Evolutionary conservation across 345 rosid genomes (phyloP).

Genomic region (Rhodomyrtus tomentosa): DNA sequence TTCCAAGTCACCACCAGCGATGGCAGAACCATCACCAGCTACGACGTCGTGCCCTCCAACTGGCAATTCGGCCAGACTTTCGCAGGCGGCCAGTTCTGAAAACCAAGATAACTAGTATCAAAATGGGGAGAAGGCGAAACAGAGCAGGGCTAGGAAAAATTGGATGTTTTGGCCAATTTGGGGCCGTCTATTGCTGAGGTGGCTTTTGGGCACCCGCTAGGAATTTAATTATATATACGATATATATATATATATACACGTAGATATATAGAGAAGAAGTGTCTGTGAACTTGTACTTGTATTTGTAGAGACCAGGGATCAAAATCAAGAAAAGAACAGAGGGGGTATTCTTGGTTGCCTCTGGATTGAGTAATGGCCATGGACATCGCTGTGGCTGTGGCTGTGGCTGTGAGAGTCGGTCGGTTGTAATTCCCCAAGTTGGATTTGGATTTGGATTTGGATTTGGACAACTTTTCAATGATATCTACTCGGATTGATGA

Average conservation of each 20-base stretch:
- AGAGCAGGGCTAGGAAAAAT: background rate
- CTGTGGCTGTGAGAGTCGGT: background rate
- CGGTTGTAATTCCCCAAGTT: background rate
- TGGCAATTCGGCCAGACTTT: slow-evolving; percentile 98
- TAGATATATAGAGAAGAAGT: background rate
- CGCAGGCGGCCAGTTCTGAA: slow-evolving; percentile 52
- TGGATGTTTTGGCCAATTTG: background rate
- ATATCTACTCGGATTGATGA: background rate
- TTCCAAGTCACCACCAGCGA: slow-evolving; percentile 91
- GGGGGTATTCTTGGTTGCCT: background rate
- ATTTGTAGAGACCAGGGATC: background rate
- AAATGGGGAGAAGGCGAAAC: slow-evolving; percentile 1
- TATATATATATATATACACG: background rate
- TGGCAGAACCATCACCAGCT: slow-evolving; percentile 59
- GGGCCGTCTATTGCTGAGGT: slow-evolving; percentile 61
- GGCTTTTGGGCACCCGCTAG: slow-evolving; percentile 69
- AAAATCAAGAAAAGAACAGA: background rate
- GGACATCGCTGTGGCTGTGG: background rate
- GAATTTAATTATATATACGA: background rate
- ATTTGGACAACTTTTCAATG: background rate
- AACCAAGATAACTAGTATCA: background rate
- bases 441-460: background rate
- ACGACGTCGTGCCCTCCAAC: slow-evolving; percentile 35
- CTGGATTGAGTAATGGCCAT: background rate
- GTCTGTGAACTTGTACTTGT: too few relatives aligned